Base-by-base conservation (phyloP, 805 yeast genomes). In the Zygotorulaspora danielsina region DNA sequence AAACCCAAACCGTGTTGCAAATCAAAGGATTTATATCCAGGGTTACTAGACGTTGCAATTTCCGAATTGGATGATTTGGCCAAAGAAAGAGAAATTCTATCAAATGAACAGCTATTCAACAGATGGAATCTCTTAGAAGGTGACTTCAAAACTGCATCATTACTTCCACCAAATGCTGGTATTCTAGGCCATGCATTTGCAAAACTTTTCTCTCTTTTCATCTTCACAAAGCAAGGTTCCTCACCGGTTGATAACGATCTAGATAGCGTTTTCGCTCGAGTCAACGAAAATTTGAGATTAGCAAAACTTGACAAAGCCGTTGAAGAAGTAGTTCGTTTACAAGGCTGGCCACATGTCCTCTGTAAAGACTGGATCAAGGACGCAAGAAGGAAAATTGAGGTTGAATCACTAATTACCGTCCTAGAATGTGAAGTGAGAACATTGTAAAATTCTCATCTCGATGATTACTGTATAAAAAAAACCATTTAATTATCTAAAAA, bases 101-200 rank as follows among this genome's bases (percentile, higher is more conserved):
- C 94, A 10, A 79, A 76, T 47, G 75, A 87, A 19, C 96, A 88
- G 65, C 71, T 88, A 32, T 73, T 82, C 45, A 71, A 84, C 28
- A 79, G 95, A 55, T 86, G 95, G 85, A 76, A 79, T 48, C 67
- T 80, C 38, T 72, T 93, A 44, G 80, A 75, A 16, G 93, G 94
- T 11, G 95, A 90, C 66, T 76, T 93, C 58, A 81, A 95, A 63
- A 78, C 87, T 20, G 89, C 94, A 6, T 79, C 96, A 4, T 68
- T 93, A 52, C 75, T 89, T 46, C 97, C 97, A 39, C 95, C 94
- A 52, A 85, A 90, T 57, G 95, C 98, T 18, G 98, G 98, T 57
- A 75, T 93, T 39, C 75, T 90, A 53, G 97, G 96, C 20, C 96
- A 93, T 64, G 62, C 88, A 30, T 75, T 94, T 5, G 89, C 97